A percentile compares a stretch with the other conserved stretches of the same genome.
Conservation (phyloP, 257 asterid genomes). For the Eucommia ulmoides region DNA sequence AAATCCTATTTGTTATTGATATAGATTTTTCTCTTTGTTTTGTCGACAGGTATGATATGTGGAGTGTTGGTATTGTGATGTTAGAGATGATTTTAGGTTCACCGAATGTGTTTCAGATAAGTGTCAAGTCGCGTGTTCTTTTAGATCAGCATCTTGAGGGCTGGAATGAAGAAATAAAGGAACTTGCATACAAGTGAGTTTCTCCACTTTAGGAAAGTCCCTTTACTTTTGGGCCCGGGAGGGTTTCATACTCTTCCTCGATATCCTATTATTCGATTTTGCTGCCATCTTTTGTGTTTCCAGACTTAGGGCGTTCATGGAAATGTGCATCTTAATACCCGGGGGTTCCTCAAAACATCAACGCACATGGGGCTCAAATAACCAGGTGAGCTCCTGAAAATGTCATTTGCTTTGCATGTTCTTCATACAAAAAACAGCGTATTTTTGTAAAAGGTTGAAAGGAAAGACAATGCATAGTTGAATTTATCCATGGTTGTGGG, state of each 20-base stretch:
- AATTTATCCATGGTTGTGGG: too few relatives aligned
- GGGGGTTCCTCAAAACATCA: constrained; percentile 62
- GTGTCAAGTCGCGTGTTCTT: constrained; percentile 69
- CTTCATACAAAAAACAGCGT: too few relatives aligned
- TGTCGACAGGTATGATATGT: constrained; percentile 82
- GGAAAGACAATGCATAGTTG: too few relatives aligned
- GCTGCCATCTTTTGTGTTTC: constrained; percentile 14
- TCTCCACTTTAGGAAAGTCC: too few relatives aligned
- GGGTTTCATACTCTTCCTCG: background rate
- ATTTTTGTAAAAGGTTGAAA: too few relatives aligned
- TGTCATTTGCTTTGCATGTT: too few relatives aligned
- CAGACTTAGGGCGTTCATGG: constrained; percentile 95
- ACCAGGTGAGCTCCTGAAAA: constrained; percentile 40
- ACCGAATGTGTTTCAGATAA: constrained; percentile 86
- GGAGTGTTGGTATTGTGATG: constrained; percentile 94
- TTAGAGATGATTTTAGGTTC: constrained; percentile 92
- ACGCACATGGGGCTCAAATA: constrained; percentile 33
- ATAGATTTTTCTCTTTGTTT: constrained; percentile 2
- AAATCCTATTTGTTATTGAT: constrained; percentile 1
- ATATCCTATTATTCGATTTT: constrained; percentile 1
- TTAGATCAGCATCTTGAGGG: constrained; percentile 86
- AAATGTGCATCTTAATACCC: constrained; percentile 86
- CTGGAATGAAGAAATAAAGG: constrained; percentile 82
- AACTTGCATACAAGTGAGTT: constrained; percentile 95
- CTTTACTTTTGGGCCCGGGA: too few relatives aligned